These are phyloP conservation scores for Aureobasidium sp. DNA, from an alignment of 2,329 filamentous ascomycete species.

Conservation along the genomic window DNA sequence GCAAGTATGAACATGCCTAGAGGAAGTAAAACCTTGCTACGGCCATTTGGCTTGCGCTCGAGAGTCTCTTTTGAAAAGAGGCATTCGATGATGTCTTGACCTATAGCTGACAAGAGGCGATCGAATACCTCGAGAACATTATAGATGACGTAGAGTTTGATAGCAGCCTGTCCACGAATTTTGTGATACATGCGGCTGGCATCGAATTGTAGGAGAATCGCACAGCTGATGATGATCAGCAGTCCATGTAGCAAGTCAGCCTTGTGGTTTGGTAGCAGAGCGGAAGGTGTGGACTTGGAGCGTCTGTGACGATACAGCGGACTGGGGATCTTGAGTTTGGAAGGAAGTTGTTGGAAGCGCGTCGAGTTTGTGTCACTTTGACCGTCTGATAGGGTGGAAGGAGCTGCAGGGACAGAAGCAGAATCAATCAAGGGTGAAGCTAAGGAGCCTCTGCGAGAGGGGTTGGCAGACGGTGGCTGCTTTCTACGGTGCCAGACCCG, in stretches of 20 bases:
- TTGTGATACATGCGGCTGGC: slow-evolving; percentile 98
- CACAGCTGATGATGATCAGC: slow-evolving; percentile 78
- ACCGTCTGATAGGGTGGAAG: not conserved
- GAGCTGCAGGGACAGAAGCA: not conserved
- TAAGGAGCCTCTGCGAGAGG: slow-evolving; percentile 19
- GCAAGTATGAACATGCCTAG: slow-evolving; percentile 87
- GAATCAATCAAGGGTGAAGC: not conserved
- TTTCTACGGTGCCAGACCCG: slow-evolving; percentile 59
- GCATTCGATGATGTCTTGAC: slow-evolving; percentile 93
- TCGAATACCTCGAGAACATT: slow-evolving; percentile 93
- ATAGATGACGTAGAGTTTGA: slow-evolving; percentile 98
- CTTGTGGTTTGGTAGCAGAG: slow-evolving; percentile 81
- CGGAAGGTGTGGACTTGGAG: slow-evolving; percentile 78
- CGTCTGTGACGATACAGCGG: slow-evolving; percentile 55
- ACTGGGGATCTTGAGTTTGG: slow-evolving; percentile 4
- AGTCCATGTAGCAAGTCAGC: slow-evolving; percentile 88
- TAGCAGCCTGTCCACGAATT: slow-evolving; percentile 90
- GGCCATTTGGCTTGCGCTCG: slow-evolving; percentile 77
- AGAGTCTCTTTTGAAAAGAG: slow-evolving; percentile 90
- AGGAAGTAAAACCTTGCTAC: slow-evolving; percentile 83
- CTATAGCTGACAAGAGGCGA: slow-evolving; percentile 79
- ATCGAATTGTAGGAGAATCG: slow-evolving; percentile 82
- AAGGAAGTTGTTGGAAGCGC: slow-evolving; percentile 4
- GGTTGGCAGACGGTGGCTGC: slow-evolving; percentile 6
- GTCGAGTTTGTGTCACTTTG: not conserved